Conservation (phyloP, 345 rosid species). For the Arabidopsis arenosa region DNA sequence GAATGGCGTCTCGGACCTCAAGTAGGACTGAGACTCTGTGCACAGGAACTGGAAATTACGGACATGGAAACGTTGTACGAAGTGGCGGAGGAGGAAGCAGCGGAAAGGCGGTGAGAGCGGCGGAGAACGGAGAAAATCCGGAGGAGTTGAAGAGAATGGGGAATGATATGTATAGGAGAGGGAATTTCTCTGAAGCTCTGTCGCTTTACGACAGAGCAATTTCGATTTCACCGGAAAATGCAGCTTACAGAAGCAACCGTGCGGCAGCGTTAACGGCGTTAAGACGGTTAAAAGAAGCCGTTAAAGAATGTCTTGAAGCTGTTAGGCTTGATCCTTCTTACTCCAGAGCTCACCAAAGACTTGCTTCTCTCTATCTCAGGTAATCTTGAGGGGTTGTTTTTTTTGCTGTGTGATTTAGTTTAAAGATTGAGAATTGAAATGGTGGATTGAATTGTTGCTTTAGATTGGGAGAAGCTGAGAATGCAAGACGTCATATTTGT, state of each 20-base stretch:
- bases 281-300: conserved; percentile 78
- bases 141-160: conserved; percentile 85
- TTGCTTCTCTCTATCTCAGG: conserved; percentile 86
- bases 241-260: conserved; percentile 77
- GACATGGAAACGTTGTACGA: conserved; percentile 86
- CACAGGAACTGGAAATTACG: conserved; percentile 81
- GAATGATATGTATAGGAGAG: conserved; percentile 81
- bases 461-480: conserved; percentile 85
- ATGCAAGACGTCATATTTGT: conserved; percentile 67
- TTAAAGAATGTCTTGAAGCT: conserved; percentile 87
- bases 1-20: conserved; percentile 55
- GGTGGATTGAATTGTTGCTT: conserved; percentile 20
- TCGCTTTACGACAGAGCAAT: conserved; percentile 79
- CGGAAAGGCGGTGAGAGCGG: conserved; percentile 53
- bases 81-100: conserved; percentile 40
- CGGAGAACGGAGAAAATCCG: conserved; percentile 51
- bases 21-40: conserved; percentile 67
- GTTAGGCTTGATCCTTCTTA: conserved; percentile 73
- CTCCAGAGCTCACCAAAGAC: conserved; percentile 80
- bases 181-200: conserved; percentile 74
- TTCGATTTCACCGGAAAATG: conserved; percentile 68
- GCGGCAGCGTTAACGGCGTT: conserved; percentile 85
- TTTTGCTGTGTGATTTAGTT: neutral
- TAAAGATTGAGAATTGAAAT: conserved; percentile 9
- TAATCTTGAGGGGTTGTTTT: conserved; percentile 15